Conservation (phyloP, 805 yeast species). For the Candida silvicultrix region DNA sequence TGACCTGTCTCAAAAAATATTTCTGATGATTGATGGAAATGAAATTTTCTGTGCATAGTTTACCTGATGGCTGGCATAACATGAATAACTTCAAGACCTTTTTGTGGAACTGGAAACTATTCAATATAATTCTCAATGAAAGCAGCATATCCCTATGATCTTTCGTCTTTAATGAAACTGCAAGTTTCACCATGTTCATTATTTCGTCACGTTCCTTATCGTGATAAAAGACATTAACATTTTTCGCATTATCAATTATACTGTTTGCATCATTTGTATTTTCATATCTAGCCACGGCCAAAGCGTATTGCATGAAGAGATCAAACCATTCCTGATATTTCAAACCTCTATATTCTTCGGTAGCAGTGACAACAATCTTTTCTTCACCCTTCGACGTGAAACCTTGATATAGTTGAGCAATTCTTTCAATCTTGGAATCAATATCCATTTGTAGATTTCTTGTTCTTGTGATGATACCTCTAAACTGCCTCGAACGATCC, state of each 20-base stretch:
- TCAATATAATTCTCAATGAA: slow-evolving; percentile 56
- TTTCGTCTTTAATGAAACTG: slow-evolving; percentile 42
- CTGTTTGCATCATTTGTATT: slow-evolving; percentile 57
- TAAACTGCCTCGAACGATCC: slow-evolving; percentile 64
- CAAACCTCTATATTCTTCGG: slow-evolving; percentile 65
- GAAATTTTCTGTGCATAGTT: slow-evolving; percentile 49
- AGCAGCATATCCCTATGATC: slow-evolving; percentile 52
- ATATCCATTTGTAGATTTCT: slow-evolving; percentile 56
- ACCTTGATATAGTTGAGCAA: slow-evolving; percentile 60
- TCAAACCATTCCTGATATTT: slow-evolving; percentile 79
- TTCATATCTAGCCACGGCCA: slow-evolving; percentile 58
- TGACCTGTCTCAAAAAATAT: slow-evolving; percentile 81
- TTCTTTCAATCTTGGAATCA: slow-evolving; percentile 66
- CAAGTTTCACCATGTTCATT: slow-evolving; percentile 60
- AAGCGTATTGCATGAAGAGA: slow-evolving; percentile 71
- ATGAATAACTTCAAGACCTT: slow-evolving; percentile 60
- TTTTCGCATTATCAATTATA: slow-evolving; percentile 66
- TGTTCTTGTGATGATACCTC: slow-evolving; percentile 58
- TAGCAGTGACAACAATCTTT: slow-evolving; percentile 39
- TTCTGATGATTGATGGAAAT: slow-evolving; percentile 85
- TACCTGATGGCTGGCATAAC: slow-evolving; percentile 59
- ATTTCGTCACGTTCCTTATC: slow-evolving; percentile 53
- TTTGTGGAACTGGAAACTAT: slow-evolving; percentile 70
- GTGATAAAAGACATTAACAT: slow-evolving; percentile 71
- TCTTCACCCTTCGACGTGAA: slow-evolving; percentile 34